Percentiles rank a stretch among this genome's conserved stretches.
Evolutionary conservation across 305 asterid genomes (phyloP).

Genomic region (Fraxinus paxiana): DNA sequence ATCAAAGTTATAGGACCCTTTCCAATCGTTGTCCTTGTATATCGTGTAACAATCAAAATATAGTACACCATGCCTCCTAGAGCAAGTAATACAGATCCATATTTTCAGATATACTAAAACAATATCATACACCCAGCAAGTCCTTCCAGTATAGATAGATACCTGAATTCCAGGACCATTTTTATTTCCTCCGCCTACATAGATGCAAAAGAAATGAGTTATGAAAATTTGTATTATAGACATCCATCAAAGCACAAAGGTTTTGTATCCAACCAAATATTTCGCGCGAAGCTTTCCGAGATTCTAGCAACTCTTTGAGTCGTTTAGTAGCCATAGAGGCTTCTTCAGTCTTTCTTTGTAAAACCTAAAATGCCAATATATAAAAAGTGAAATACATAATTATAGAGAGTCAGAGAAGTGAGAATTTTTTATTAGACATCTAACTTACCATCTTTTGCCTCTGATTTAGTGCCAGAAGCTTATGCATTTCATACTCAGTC

Average conservation of each 20-base stretch:
- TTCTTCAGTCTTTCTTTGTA: conserved; percentile 94
- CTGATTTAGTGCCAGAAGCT: conserved; percentile 88
- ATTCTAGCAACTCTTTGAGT: conserved; percentile 84
- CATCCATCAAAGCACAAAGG: neutral
- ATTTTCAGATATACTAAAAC: neutral
- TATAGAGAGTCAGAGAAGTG: conserved; percentile 1
- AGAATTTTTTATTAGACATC: neutral
- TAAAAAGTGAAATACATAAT: neutral
- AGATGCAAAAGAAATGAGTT: conserved; percentile 13
- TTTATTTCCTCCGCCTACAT: conserved; percentile 49
- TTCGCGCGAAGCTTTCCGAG: conserved; percentile 81
- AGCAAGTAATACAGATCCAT: neutral
- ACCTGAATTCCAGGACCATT: conserved; percentile 80
- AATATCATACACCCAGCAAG: neutral
- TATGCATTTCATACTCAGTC: conserved; percentile 98
- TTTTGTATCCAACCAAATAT: conserved; percentile 40
- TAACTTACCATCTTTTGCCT: conserved; percentile 85
- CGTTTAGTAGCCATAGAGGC: conserved; percentile 90
- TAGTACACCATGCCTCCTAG: neutral
- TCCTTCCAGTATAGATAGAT: conserved; percentile 18
- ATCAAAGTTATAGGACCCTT: neutral
- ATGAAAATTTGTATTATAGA: conserved; percentile 1
- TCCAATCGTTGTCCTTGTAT: neutral
- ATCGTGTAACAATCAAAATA: neutral
- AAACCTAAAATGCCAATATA: conserved; percentile 45